A percentile compares a stretch with the other conserved stretches of the same genome.
These are phyloP conservation scores for Jaapia argillacea DNA, from an alignment of 768 basidiomycete genomes.

Conservation along the genomic window DNA sequence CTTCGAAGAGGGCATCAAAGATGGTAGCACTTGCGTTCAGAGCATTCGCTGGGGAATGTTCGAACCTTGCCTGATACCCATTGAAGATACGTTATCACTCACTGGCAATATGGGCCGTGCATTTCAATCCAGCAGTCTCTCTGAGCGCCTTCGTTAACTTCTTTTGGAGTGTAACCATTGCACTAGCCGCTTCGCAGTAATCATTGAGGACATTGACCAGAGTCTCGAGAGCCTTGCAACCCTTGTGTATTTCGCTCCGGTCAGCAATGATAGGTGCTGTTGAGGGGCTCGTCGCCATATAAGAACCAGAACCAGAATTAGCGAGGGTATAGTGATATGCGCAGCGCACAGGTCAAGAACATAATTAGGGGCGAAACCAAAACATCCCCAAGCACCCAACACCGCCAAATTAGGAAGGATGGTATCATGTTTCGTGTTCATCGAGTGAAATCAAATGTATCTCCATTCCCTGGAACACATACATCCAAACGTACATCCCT, in stretches of 20 bases:
- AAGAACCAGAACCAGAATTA: too few relatives aligned
- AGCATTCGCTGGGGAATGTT: slow-evolving; percentile 44
- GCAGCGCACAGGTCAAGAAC: too few relatives aligned
- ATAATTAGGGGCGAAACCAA: too few relatives aligned
- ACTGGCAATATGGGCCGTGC: slow-evolving; percentile 57
- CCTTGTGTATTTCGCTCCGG: slow-evolving; percentile 67
- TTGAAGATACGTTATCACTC: slow-evolving; percentile 9
- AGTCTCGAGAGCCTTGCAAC: slow-evolving; percentile 66
- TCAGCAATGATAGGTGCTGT: slow-evolving; percentile 34
- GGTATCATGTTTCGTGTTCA: too few relatives aligned
- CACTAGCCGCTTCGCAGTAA: slow-evolving; percentile 62
- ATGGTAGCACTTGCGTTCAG: slow-evolving; percentile 52
- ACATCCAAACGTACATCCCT: too few relatives aligned
- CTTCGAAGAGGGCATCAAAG: slow-evolving; percentile 61
- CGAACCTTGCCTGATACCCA: slow-evolving; percentile 3
- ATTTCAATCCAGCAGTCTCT: slow-evolving; percentile 53
- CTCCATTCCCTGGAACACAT: too few relatives aligned
- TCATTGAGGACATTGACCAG: slow-evolving; percentile 60
- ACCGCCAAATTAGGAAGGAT: too few relatives aligned
- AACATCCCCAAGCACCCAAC: too few relatives aligned
- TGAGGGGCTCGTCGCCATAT: slow-evolving; percentile 3
- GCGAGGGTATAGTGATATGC: too few relatives aligned
- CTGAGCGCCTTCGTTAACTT: slow-evolving; percentile 62
- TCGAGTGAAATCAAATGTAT: too few relatives aligned
- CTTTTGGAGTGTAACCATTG: slow-evolving; percentile 59